A percentile compares a stretch with the other conserved stretches of the same genome.
These are phyloP conservation scores for Fermentozyma sake DNA, from an alignment of 1,139 yeast genomes.

Conservation along the genomic window DNA sequence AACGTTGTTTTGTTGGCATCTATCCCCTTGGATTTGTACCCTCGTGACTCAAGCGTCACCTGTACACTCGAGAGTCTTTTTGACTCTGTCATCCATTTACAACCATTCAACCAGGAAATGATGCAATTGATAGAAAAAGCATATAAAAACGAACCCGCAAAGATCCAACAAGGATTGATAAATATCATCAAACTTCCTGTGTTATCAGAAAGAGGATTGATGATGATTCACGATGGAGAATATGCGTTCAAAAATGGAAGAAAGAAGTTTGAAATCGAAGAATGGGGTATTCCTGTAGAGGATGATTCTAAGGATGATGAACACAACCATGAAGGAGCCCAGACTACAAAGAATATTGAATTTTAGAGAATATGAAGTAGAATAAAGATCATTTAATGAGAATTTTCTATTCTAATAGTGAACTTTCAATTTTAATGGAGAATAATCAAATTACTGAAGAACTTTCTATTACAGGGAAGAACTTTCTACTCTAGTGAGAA, in stretches of 20 bases:
- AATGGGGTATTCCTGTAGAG: conserved; percentile 95
- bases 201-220: conserved; percentile 71
- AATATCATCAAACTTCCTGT: conserved; percentile 71
- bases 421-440: no score
- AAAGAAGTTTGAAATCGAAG: conserved; percentile 78
- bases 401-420: neutral
- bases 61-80: conserved; percentile 54
- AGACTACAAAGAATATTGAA: conserved; percentile 29
- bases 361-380: conserved; percentile 19
- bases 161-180: conserved; percentile 80
- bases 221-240: conserved; percentile 73
- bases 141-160: conserved; percentile 66
- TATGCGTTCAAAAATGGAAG: conserved; percentile 84
- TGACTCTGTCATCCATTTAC: conserved; percentile 71
- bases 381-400: no score
- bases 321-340: no score
- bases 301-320: conserved; percentile 49
- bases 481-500: no score
- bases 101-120: conserved; percentile 81
- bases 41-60: conserved; percentile 48
- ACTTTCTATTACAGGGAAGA: no score
- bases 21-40: conserved; percentile 63
- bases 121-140: conserved; percentile 60
- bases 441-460: no score
- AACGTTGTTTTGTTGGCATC: conserved; percentile 50